These are phyloP conservation scores for Pyropia haitanensis DNA, from an alignment of 23 red algal species.

Conservation along the genomic window DNA sequence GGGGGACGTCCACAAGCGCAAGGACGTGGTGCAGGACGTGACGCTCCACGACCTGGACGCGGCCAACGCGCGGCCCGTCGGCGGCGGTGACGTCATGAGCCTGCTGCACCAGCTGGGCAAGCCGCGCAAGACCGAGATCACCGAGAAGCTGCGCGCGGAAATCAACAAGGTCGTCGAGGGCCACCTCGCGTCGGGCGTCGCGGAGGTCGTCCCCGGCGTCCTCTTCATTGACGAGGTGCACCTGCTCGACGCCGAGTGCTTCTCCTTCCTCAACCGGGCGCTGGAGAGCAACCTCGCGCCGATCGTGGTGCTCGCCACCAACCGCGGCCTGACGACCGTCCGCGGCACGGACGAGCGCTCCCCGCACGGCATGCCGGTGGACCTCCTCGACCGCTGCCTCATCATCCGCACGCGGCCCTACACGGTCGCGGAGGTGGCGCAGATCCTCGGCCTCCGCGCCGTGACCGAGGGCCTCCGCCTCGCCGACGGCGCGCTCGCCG, in stretches of 20 bases:
- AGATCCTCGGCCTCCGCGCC: slow-evolving; percentile 80
- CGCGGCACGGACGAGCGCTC: slow-evolving; percentile 78
- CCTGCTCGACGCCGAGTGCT: slow-evolving; percentile 95
- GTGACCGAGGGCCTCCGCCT: slow-evolving; percentile 52
- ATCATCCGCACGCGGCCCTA: slow-evolving; percentile 90
- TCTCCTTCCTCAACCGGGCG: slow-evolving; percentile 83
- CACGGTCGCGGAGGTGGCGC: slow-evolving; percentile 69
- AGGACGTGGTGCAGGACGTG: slow-evolving; percentile 95
- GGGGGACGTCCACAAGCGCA: slow-evolving; percentile 83
- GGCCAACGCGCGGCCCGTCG: slow-evolving; percentile 87
- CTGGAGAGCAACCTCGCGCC: slow-evolving; percentile 94
- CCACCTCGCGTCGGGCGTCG: slow-evolving; percentile 80
- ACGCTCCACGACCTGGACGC: slow-evolving; percentile 93
- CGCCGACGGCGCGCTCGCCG: slow-evolving; percentile 48
- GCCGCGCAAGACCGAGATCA: slow-evolving; percentile 96
- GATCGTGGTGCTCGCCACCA: slow-evolving; percentile 87
- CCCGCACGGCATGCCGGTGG: slow-evolving; percentile 91
- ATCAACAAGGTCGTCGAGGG: slow-evolving; percentile 91
- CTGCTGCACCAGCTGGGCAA: slow-evolving; percentile 83
- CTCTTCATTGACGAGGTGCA: slow-evolving; percentile 99
- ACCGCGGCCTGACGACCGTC: slow-evolving; percentile 88
- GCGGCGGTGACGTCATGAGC: slow-evolving; percentile 76
- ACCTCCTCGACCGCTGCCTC: slow-evolving; percentile 92
- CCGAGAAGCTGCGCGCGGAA: slow-evolving; percentile 85
- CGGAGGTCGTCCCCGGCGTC: slow-evolving; percentile 94